Evolutionary conservation across 2,329 filamentous ascomycete species (phyloP).

Genomic region (Aaosphaeria arxii): DNA sequence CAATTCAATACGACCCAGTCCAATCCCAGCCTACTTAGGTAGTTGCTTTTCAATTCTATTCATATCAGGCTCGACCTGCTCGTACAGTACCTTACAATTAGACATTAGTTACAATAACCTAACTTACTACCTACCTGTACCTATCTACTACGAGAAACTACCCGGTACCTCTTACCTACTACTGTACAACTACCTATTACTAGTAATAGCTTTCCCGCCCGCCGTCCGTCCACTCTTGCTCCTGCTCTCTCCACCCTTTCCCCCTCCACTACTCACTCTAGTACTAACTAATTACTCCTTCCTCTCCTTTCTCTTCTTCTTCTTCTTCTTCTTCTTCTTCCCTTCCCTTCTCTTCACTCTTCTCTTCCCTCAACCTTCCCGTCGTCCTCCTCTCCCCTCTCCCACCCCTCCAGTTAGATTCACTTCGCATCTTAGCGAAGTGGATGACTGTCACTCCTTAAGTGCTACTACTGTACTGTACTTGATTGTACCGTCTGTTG

Average conservation of each 20-base stretch:
- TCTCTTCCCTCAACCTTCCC: conserved; percentile 20
- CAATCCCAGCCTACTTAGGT: too few species aligned
- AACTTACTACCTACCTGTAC: too few species aligned
- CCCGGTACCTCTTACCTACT: too few species aligned
- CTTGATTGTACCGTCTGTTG: neutral
- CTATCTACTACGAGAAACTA: too few species aligned
- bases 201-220: conserved; percentile 6
- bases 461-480: too few species aligned
- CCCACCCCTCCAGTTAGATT: conserved; percentile 18
- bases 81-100: too few species aligned
- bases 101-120: too few species aligned
- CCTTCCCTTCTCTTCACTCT: conserved; percentile 4
- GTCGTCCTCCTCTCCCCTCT: conserved; percentile 14
- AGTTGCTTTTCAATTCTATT: too few species aligned
- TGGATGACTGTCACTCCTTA: conserved; percentile 33
- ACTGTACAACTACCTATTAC: too few species aligned
- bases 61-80: too few species aligned
- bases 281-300: neutral
- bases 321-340: conserved; percentile 6
- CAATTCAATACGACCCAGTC: too few species aligned
- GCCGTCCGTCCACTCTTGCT: conserved; percentile 24
- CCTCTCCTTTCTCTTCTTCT: conserved; percentile 1
- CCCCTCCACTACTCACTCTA: conserved; percentile 1
- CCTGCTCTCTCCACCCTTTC: conserved; percentile 27
- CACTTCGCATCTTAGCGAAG: conserved; percentile 19